These are phyloP conservation scores for Tremella yokohamensis DNA, from an alignment of 768 basidiomycete species.

Conservation along the genomic window DNA sequence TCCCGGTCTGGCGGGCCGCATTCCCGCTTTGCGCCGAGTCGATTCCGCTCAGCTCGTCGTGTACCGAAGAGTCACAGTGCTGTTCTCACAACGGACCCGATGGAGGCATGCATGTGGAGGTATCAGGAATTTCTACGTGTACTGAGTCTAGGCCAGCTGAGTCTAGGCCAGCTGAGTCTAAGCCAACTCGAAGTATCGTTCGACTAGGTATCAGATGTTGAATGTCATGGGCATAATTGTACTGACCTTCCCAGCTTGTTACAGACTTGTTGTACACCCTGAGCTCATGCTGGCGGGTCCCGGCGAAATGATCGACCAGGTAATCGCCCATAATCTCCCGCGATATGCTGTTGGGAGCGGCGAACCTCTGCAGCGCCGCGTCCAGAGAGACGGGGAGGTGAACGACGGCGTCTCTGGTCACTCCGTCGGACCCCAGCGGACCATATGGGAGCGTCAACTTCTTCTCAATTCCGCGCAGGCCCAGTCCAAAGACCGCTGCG, in stretches of 20 bases:
- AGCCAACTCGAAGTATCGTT: conserved; percentile 29
- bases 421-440: conserved; percentile 58
- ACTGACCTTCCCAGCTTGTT: conserved; percentile 86
- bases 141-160: no score
- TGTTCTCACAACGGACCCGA: no score
- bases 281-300: conserved; percentile 87
- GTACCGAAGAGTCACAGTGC: no score
- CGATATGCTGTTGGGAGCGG: conserved; percentile 70
- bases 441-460: conserved; percentile 64
- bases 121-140: no score
- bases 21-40: no score
- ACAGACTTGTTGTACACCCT: conserved; percentile 81
- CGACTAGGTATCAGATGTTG: conserved; percentile 17
- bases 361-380: conserved; percentile 74
- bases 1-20: no score
- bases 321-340: conserved; percentile 80
- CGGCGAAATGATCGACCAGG: conserved; percentile 91
- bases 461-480: conserved; percentile 80
- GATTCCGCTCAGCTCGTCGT: no score
- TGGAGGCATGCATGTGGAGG: no score
- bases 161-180: no score
- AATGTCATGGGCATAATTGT: not conserved
- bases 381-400: conserved; percentile 77
- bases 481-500: conserved; percentile 79
- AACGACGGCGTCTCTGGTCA: conserved; percentile 57